phyloP scores from a whole-genome alignment of 176 grass and related monocot species.

The Paspalum notatum region DNA sequence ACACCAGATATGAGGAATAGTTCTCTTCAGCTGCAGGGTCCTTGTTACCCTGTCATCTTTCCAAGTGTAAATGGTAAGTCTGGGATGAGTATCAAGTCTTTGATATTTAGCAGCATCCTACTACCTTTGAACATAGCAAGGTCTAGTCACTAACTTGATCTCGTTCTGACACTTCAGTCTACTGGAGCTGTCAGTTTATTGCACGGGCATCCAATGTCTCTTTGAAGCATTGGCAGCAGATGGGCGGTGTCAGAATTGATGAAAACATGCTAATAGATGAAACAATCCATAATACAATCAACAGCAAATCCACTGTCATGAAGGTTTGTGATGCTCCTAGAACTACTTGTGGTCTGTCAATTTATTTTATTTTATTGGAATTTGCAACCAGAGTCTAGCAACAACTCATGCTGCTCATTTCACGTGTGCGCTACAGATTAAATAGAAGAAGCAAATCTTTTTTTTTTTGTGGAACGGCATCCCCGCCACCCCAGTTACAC shows the following conservation, averaged over 20 bases:
- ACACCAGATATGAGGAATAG: slow-evolving; percentile 87
- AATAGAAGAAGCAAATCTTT: not conserved
- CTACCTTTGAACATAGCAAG: not conserved
- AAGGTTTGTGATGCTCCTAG: slow-evolving; percentile 60
- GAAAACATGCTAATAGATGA: slow-evolving; percentile 92
- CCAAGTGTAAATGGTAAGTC: slow-evolving; percentile 84
- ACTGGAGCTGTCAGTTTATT: slow-evolving; percentile 97
- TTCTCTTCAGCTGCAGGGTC: slow-evolving; percentile 92
- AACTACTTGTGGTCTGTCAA: slow-evolving; percentile 16
- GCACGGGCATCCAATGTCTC: slow-evolving; percentile 84
- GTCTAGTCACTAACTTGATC: slow-evolving; percentile 1
- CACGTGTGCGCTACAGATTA: not conserved
- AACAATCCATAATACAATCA: slow-evolving; percentile 78
- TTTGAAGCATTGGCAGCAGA: slow-evolving; percentile 92
- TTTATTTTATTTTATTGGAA: not conserved
- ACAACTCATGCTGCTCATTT: not conserved
- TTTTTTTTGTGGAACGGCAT: not conserved
- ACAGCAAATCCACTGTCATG: slow-evolving; percentile 76
- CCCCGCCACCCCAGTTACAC: not conserved
- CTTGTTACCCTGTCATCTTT: slow-evolving; percentile 96
- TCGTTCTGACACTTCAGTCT: slow-evolving; percentile 57
- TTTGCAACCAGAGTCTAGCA: not conserved
- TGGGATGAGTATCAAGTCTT: slow-evolving; percentile 1
- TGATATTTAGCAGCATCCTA: not conserved
- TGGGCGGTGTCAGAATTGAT: slow-evolving; percentile 84